These are phyloP conservation scores for Clonostachys rhizophaga DNA, from an alignment of 2,329 filamentous ascomycete genomes.

Conservation along the genomic window DNA sequence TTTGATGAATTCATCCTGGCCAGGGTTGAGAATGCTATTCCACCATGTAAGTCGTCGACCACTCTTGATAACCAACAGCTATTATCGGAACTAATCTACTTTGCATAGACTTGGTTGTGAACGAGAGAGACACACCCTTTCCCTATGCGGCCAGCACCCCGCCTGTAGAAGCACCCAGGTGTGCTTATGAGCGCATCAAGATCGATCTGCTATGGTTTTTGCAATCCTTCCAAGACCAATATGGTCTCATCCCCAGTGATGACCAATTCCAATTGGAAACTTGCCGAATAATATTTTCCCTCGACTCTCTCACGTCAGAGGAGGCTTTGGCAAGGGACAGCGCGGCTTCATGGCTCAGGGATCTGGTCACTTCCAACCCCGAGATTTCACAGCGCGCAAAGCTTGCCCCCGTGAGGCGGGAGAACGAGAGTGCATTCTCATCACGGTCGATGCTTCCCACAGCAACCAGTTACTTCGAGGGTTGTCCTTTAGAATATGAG, in stretches of 20 bases:
- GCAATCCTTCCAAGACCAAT: constrained; percentile 34
- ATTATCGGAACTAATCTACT: too few species aligned
- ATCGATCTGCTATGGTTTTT: constrained; percentile 50
- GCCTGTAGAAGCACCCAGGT: constrained; percentile 40
- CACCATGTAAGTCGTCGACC: constrained; percentile 7
- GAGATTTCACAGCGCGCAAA: constrained; percentile 35
- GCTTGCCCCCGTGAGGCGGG: constrained; percentile 39
- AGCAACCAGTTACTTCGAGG: constrained; percentile 52
- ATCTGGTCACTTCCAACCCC: constrained; percentile 48
- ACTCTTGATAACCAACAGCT: too few species aligned
- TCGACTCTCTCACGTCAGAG: constrained; percentile 11
- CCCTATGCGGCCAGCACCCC: constrained; percentile 44
- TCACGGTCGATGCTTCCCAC: constrained; percentile 40
- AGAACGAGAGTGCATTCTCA: constrained; percentile 39
- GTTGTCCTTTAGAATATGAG: constrained; percentile 49
- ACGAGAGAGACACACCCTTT: constrained; percentile 52
- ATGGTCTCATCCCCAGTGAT: constrained; percentile 37
- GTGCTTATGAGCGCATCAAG: constrained; percentile 58
- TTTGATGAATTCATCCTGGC: constrained; percentile 13
- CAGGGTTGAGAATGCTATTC: constrained; percentile 12
- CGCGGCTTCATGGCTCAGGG: constrained; percentile 49
- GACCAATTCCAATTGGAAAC: constrained; percentile 52
- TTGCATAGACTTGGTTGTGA: constrained; percentile 53
- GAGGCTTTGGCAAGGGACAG: constrained; percentile 38
- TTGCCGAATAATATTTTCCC: constrained; percentile 51